Conservation (phyloP, 176 grass and related monocot species). For the Oropetium thomaeum region DNA sequence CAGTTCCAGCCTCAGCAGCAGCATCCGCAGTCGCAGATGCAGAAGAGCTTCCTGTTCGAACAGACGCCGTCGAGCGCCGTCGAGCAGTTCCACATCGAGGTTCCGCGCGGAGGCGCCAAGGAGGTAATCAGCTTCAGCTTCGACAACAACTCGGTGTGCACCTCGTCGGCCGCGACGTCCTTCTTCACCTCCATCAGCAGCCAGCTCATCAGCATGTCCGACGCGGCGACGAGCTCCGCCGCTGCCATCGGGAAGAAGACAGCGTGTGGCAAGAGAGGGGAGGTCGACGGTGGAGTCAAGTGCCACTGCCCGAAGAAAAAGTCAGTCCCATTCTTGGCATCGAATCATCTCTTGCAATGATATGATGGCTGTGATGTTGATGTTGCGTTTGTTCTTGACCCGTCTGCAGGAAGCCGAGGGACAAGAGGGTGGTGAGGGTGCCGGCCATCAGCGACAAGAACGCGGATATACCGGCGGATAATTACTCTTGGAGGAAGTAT, state of each 20-base stretch:
- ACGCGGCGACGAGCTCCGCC: slow-evolving; percentile 30
- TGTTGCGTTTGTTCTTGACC: not conserved
- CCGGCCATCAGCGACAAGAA: slow-evolving; percentile 82
- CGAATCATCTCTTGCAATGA: not conserved
- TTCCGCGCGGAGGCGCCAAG: slow-evolving; percentile 15
- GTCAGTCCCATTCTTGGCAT: slow-evolving; percentile 26
- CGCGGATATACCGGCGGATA: slow-evolving; percentile 76
- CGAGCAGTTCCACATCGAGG: slow-evolving; percentile 52
- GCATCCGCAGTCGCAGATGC: not conserved
- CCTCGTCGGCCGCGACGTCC: slow-evolving; percentile 47
- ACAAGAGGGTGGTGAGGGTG: slow-evolving; percentile 80
- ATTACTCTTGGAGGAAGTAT: slow-evolving; percentile 95
- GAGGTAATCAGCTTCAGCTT: slow-evolving; percentile 69
- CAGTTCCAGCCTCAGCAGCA: slow-evolving; percentile 34
- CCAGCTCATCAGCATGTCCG: slow-evolving; percentile 53
- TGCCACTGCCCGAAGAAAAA: slow-evolving; percentile 83
- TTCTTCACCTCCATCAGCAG: slow-evolving; percentile 50
- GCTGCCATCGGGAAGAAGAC: slow-evolving; percentile 35
- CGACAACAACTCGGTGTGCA: slow-evolving; percentile 62
- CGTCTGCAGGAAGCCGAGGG: slow-evolving; percentile 70
- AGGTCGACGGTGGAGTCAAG: slow-evolving; percentile 28
- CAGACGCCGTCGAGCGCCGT: slow-evolving; percentile 16
- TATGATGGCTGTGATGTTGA: not conserved
- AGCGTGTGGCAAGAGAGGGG: slow-evolving; percentile 11
- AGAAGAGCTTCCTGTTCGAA: slow-evolving; percentile 42